These are phyloP conservation scores for Blastomyces parvus DNA, from an alignment of 2,329 filamentous ascomycete genomes.

Conservation along the genomic window DNA sequence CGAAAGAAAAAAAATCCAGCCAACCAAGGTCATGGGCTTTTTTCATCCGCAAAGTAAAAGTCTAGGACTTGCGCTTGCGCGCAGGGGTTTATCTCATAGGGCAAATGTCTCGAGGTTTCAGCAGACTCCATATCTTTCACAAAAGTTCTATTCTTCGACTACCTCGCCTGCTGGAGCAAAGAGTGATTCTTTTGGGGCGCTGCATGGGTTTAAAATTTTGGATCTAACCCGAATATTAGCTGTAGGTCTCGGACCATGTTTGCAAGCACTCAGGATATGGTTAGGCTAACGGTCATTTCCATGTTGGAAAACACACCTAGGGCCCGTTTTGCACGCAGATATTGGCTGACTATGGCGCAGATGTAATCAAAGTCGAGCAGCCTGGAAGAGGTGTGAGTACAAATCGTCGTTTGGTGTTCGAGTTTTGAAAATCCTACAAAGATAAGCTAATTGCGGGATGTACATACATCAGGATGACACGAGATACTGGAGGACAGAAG, in stretches of 20 bases:
- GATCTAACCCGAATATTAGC: constrained; percentile 26
- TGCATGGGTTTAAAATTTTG: constrained; percentile 23
- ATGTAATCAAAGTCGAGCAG: constrained; percentile 36
- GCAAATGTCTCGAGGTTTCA: not conserved
- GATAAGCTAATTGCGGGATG: not conserved
- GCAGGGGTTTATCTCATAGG: not conserved
- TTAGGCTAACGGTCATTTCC: constrained; percentile 1
- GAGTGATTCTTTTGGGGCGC: constrained; percentile 4
- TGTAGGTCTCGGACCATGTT: constrained; percentile 14
- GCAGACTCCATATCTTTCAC: not conserved
- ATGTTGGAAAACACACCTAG: constrained; percentile 14
- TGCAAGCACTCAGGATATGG: not conserved
- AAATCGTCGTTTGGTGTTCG: constrained; percentile 18
- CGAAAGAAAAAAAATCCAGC: too few species aligned
- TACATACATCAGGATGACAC: constrained; percentile 22
- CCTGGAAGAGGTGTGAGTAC: constrained; percentile 24
- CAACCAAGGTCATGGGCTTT: not conserved
- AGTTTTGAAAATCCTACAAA: constrained; percentile 11
- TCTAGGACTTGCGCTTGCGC: not conserved
- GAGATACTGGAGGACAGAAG: constrained; percentile 24
- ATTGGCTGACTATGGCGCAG: constrained; percentile 39
- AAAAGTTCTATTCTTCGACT: not conserved
- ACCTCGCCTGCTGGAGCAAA: not conserved
- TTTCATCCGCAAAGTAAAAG: not conserved
- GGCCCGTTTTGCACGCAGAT: constrained; percentile 36